A percentile compares a stretch with the other conserved stretches of the same genome.
Conservation (phyloP, 2,329 filamentous ascomycete genomes). For the Colletotrichum sp. region DNA sequence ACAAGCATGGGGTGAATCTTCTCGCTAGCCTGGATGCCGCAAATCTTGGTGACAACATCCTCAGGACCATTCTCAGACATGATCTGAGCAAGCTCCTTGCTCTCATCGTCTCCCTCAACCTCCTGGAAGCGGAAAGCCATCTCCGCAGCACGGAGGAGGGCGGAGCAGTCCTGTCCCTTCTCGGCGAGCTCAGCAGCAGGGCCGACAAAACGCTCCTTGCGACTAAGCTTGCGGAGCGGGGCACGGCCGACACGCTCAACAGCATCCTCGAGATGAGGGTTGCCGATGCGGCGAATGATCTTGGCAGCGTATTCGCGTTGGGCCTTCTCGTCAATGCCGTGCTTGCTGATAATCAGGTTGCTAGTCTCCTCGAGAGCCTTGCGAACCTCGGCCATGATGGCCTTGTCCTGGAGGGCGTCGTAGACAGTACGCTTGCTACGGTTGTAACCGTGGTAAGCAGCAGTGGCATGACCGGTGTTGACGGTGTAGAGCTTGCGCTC, state of each 20-base stretch:
- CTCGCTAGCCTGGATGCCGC: conserved; percentile 77
- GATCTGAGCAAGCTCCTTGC: conserved; percentile 81
- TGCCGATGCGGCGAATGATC: conserved; percentile 92
- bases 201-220: conserved; percentile 95
- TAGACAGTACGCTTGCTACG: conserved; percentile 86
- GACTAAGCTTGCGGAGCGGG: conserved; percentile 89
- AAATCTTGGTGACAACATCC: conserved; percentile 80
- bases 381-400: conserved; percentile 81
- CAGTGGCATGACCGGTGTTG: conserved; percentile 96
- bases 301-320: conserved; percentile 89
- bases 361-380: conserved; percentile 86
- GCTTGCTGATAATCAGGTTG: conserved; percentile 83
- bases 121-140: conserved; percentile 96
- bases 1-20: conserved; percentile 79
- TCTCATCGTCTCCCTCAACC: conserved; percentile 90
- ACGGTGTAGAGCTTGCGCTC: conserved; percentile 99
- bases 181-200: conserved; percentile 90
- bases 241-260: conserved; percentile 96
- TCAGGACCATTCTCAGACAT: conserved; percentile 76
- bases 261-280: conserved; percentile 89
- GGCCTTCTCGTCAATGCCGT: conserved; percentile 75
- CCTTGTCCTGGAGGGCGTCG: conserved; percentile 81
- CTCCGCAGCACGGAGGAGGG: conserved; percentile 83
- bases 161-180: conserved; percentile 72
- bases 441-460: conserved; percentile 93